These are phyloP conservation scores for Lasiosphaeria hispida DNA, from an alignment of 495 filamentous ascomycete genomes.

Conservation along the genomic window DNA sequence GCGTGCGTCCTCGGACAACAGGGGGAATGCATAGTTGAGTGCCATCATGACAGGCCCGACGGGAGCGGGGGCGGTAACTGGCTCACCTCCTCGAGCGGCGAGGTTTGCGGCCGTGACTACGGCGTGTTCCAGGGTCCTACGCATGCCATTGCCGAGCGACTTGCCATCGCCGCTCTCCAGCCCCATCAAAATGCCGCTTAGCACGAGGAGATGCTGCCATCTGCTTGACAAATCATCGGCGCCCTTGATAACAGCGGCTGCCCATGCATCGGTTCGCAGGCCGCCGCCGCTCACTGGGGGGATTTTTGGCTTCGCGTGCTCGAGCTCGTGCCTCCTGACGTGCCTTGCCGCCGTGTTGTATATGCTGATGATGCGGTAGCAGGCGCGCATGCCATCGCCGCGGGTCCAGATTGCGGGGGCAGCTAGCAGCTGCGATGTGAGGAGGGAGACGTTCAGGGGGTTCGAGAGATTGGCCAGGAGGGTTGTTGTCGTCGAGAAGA, in stretches of 20 bases:
- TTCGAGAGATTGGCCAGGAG: constrained; percentile 83
- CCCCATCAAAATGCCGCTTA: constrained; percentile 79
- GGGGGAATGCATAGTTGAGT: constrained; percentile 74
- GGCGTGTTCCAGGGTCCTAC: constrained; percentile 71
- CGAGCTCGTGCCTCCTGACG: constrained; percentile 54
- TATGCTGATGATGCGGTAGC: constrained; percentile 75
- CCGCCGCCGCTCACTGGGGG: constrained; percentile 43
- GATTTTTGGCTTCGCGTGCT: constrained; percentile 48
- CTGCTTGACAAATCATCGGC: constrained; percentile 78
- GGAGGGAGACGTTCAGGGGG: constrained; percentile 83
- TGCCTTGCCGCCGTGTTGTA: constrained; percentile 80
- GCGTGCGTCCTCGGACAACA: constrained; percentile 60
- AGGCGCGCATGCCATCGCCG: constrained; percentile 65
- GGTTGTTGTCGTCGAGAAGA: constrained; percentile 77
- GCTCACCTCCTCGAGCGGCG: constrained; percentile 45
- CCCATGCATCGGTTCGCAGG: constrained; percentile 71
- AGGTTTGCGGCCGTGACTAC: constrained; percentile 78
- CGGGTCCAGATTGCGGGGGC: constrained; percentile 79
- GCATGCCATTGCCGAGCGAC: constrained; percentile 59
- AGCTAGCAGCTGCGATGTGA: constrained; percentile 84
- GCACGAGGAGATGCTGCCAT: constrained; percentile 83
- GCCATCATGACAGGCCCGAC: constrained; percentile 65
- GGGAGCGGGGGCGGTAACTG: constrained; percentile 50
- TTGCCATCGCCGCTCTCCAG: constrained; percentile 67
- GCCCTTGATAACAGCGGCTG: constrained; percentile 76